phyloP scores from a whole-genome alignment of 495 filamentous ascomycete genomes.

The Talaromyces wortmannii region DNA sequence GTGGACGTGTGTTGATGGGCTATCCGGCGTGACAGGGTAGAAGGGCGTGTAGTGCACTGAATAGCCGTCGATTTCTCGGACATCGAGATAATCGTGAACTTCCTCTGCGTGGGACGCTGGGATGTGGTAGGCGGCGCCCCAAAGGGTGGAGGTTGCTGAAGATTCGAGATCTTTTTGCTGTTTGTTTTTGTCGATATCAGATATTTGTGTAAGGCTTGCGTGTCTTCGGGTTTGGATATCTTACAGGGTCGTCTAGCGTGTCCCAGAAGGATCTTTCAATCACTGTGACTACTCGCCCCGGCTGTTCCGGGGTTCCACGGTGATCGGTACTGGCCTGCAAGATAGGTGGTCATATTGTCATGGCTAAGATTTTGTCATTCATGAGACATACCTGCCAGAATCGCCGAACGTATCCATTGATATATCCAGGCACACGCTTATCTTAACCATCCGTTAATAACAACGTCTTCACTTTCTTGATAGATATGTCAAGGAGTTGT shows the following conservation, averaged over 20 bases:
- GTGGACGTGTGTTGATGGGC: background rate
- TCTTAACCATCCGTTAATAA: slow-evolving; percentile 41
- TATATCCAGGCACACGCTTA: slow-evolving; percentile 79
- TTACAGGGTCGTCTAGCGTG: slow-evolving; percentile 58
- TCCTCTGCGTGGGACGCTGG: slow-evolving; percentile 61
- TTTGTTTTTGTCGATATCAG: slow-evolving; percentile 20
- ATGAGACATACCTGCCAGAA: slow-evolving; percentile 85
- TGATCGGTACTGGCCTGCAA: slow-evolving; percentile 65
- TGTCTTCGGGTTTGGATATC: background rate
- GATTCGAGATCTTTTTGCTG: slow-evolving; percentile 30
- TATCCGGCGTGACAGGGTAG: slow-evolving; percentile 41
- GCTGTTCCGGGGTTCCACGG: slow-evolving; percentile 78
- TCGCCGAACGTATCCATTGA: slow-evolving; percentile 86
- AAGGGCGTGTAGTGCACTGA: slow-evolving; percentile 84
- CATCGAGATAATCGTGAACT: slow-evolving; percentile 87
- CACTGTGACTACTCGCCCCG: slow-evolving; percentile 89
- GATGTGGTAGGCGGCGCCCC: slow-evolving; percentile 94
- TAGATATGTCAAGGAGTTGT: background rate
- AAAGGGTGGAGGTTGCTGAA: slow-evolving; percentile 57
- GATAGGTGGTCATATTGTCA: background rate
- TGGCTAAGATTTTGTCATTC: slow-evolving; percentile 2
- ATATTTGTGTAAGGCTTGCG: background rate
- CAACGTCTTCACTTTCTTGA: background rate
- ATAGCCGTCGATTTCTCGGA: slow-evolving; percentile 96
- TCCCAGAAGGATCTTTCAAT: slow-evolving; percentile 79